phyloP scores from a whole-genome alignment of 2,329 filamentous ascomycete species.

The Fusarium camptoceras region DNA sequence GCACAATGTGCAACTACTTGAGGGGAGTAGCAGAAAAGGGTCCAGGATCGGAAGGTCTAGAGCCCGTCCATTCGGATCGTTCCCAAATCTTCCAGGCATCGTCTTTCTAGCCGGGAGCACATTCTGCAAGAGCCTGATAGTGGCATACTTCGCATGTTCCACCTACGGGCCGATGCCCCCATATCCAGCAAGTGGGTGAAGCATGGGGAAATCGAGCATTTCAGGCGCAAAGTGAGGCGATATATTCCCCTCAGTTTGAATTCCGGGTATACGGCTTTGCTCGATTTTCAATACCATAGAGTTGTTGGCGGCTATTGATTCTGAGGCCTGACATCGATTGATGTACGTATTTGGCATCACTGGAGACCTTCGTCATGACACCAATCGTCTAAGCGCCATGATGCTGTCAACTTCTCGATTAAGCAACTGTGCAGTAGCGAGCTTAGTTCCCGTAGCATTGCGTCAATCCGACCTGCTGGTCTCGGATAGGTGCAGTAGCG shows the following conservation, averaged over 20 bases:
- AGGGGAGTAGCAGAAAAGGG: slow-evolving; percentile 20
- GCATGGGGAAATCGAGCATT: slow-evolving; percentile 8
- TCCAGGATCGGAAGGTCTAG: slow-evolving; percentile 16
- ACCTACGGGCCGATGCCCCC: slow-evolving; percentile 17
- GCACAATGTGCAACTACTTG: slow-evolving; percentile 32
- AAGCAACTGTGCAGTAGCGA: slow-evolving; percentile 19
- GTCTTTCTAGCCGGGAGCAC: not conserved
- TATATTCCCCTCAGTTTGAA: slow-evolving; percentile 13
- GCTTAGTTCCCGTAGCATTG: slow-evolving; percentile 37
- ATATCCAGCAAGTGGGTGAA: slow-evolving; percentile 9
- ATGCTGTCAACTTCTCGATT: slow-evolving; percentile 31
- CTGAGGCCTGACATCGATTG: slow-evolving; percentile 37
- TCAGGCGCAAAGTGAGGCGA: slow-evolving; percentile 37
- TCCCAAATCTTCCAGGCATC: slow-evolving; percentile 27
- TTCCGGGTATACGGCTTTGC: slow-evolving; percentile 9
- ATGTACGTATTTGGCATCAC: slow-evolving; percentile 1
- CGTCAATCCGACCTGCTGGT: slow-evolving; percentile 43
- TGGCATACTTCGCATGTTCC: slow-evolving; percentile 11
- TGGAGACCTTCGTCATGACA: slow-evolving; percentile 20
- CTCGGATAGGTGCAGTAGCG: slow-evolving; percentile 44
- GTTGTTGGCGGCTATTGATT: slow-evolving; percentile 17
- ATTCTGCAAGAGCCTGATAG: slow-evolving; percentile 24
- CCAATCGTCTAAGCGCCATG: slow-evolving; percentile 7
- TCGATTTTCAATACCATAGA: slow-evolving; percentile 1
- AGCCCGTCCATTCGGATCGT: slow-evolving; percentile 27